phyloP scores from a whole-genome alignment of 2,329 filamentous ascomycete genomes.

The Orbilia brochopaga region DNA sequence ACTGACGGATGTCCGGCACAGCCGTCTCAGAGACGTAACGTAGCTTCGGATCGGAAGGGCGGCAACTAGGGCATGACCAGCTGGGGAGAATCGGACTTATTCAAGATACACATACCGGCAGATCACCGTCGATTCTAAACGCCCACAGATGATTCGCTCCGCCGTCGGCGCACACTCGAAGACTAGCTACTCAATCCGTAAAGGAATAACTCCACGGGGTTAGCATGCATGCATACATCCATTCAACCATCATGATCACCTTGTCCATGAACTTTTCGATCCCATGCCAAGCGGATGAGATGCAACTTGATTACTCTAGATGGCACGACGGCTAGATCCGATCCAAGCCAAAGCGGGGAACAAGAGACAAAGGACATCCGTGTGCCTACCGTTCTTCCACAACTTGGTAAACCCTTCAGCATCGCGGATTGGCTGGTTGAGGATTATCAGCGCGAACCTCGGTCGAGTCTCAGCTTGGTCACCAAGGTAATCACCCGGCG shows the following conservation, averaged over 20 bases:
- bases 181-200: slow-evolving; percentile 62
- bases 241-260: not conserved
- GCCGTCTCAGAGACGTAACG: not conserved
- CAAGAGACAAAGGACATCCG: slow-evolving; percentile 9
- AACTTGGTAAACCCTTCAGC: slow-evolving; percentile 58
- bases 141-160: slow-evolving; percentile 79
- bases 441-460: slow-evolving; percentile 64
- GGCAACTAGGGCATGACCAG: not conserved
- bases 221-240: slow-evolving; percentile 42
- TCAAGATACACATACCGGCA: slow-evolving; percentile 20
- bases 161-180: slow-evolving; percentile 84
- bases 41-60: not conserved
- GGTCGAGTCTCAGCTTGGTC: slow-evolving; percentile 51
- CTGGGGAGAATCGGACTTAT: not conserved
- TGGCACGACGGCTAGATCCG: not conserved
- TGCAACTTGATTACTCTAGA: slow-evolving; percentile 3
- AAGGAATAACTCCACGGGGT: slow-evolving; percentile 32
- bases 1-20: not conserved
- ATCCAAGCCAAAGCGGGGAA: not conserved
- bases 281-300: not conserved
- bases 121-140: slow-evolving; percentile 35
- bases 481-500: slow-evolving; percentile 56
- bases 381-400: slow-evolving; percentile 58
- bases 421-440: slow-evolving; percentile 68
- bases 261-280: not conserved